phyloP scores from a whole-genome alignment of 257 asterid genomes.

The Nicotiana paniculata region DNA sequence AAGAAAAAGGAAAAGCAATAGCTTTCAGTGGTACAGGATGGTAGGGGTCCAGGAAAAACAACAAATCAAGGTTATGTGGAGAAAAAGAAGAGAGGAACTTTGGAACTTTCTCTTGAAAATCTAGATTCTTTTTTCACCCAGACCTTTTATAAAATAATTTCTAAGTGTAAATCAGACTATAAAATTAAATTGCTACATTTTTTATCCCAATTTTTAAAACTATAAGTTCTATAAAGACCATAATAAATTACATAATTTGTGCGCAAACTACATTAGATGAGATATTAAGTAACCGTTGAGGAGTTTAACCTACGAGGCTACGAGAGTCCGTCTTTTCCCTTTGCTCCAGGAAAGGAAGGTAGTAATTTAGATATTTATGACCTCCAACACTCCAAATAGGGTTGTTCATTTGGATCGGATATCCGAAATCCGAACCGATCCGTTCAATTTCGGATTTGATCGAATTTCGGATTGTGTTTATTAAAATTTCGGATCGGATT shows the following conservation, averaged over 20 bases:
- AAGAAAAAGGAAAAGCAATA: too few species aligned
- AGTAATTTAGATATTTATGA: background rate
- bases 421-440: too few species aligned
- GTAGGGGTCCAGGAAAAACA: background rate
- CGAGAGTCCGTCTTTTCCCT: background rate
- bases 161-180: background rate
- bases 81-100: background rate
- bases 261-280: background rate
- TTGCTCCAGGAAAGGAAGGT: background rate
- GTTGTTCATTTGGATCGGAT: too few species aligned
- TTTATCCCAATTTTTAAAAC: background rate
- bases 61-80: background rate
- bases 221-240: too few species aligned
- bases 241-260: background rate
- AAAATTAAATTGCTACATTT: background rate
- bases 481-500: too few species aligned
- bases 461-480: too few species aligned
- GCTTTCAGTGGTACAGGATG: background rate
- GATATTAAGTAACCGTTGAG: background rate
- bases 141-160: too few species aligned
- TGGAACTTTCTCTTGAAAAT: background rate
- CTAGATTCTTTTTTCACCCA: background rate
- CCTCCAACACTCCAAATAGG: background rate
- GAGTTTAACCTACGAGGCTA: background rate
- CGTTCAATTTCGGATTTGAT: too few species aligned